Evolutionary conservation across 805 yeast genomes (phyloP), one percentile per base, ranked within the genome.

Genomic region (Priceomyces castillae): DNA sequence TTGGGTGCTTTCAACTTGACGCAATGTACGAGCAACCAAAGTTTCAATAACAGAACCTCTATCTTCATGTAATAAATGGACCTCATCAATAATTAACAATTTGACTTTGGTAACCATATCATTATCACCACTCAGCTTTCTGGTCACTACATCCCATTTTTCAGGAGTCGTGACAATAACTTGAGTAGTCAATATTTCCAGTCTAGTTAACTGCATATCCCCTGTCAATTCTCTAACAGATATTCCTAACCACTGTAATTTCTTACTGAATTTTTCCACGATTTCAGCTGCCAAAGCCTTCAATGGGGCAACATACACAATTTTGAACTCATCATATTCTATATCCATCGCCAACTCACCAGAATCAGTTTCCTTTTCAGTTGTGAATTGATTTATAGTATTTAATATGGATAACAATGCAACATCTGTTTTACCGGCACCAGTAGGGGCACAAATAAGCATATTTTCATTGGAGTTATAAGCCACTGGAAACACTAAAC

Each of bases 21-120:
- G 73, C 47, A 90, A 73, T 0, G 99, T 94, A 65, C 98, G 80
- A 0, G 97, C 96, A 2, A 90, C 97, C 41, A 90, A 70, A 0
- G 97, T 90, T 62, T 94, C 99, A 49, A 94, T 88, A 5, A 94
- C 99, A 7, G 97, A 88, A 54, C 99, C 99, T 71, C 99, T 80
- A 43, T 94, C 99, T 77, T 94, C 99, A 55, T 94, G 98, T 41
- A 94, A 74, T 57, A 94, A 71, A 74, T 94, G 99, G 0, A 94
- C 98, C 66, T 94, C 99, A 72, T 94, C 99, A 47, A 94, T 90
- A 46, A 94, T 88, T 44, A 94, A 67, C 11, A 94, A 67, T 61
- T 84, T 87, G 7, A 94, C 95, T 54, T 89, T 90, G 10, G 86
- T 80, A 2, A 88, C 87, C 37, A 90, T 64, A 52, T 90, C 96